These are phyloP conservation scores for Ophiostoma sp. DNA, from an alignment of 2,329 filamentous ascomycete genomes.

Conservation along the genomic window DNA sequence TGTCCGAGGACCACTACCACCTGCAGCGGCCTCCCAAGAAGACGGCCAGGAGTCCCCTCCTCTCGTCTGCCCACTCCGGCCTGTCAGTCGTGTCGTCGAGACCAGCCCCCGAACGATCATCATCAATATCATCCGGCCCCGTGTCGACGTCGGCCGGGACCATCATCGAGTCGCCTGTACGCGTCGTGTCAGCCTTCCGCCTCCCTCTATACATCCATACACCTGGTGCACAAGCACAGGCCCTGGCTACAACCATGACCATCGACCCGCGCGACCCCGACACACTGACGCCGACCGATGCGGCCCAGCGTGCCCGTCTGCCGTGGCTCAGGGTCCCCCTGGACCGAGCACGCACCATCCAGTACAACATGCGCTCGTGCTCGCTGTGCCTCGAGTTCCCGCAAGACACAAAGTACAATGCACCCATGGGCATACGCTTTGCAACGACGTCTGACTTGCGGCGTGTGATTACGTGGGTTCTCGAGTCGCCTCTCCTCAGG, in stretches of 20 bases:
- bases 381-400: background rate
- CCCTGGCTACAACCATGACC: background rate
- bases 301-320: background rate
- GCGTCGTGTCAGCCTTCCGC: background rate
- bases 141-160: background rate
- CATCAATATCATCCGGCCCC: background rate
- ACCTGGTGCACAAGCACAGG: no score
- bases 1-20: slow-evolving; percentile 12
- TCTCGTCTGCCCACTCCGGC: background rate
- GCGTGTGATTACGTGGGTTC: slow-evolving; percentile 3
- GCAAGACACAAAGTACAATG: background rate
- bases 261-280: slow-evolving; percentile 6
- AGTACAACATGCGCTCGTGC: slow-evolving; percentile 26
- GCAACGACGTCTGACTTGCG: background rate
- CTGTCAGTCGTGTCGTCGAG: background rate
- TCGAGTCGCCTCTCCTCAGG: background rate
- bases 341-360: slow-evolving; percentile 24
- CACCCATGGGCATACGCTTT: slow-evolving; percentile 10
- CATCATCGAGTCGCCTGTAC: slow-evolving; percentile 3
- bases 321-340: slow-evolving; percentile 2
- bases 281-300: background rate
- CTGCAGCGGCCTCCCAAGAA: background rate
- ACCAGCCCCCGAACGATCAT: background rate
- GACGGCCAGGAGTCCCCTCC: background rate
- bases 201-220: background rate